A percentile compares a stretch with the other conserved stretches of the same genome.
Conservation (phyloP, 305 asterid genomes). For the Fraxinus latifolia region DNA sequence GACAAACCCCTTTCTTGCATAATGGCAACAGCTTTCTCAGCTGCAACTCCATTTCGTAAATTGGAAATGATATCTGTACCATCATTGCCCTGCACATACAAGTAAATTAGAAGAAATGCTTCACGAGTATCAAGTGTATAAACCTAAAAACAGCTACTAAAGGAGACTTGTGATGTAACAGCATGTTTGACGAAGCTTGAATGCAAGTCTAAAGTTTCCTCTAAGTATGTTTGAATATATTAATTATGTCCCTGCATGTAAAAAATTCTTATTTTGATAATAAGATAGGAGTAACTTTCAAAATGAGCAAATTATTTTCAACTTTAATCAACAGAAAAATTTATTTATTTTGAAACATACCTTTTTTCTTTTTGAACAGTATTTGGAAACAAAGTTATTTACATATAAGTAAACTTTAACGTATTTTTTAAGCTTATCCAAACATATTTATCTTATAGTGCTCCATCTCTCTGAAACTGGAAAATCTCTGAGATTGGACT, state of each 20-base stretch:
- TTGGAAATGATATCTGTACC: constrained; percentile 56
- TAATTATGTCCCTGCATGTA: neutral
- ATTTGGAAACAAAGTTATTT: neutral
- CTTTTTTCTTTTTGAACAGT: neutral
- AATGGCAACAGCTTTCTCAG: constrained; percentile 75
- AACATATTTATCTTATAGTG: neutral
- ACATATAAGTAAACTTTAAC: neutral
- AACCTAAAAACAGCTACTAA: constrained; percentile 4
- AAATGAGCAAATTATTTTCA: neutral
- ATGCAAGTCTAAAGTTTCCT: neutral
- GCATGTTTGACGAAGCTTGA: neutral
- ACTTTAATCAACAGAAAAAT: neutral
- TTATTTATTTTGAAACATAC: neutral
- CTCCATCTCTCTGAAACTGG: neutral
- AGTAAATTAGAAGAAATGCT: constrained; percentile 14
- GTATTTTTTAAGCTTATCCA: neutral
- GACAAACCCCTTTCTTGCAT: constrained; percentile 85
- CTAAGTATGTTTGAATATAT: neutral
- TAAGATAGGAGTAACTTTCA: neutral
- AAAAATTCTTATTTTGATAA: neutral
- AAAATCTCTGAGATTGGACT: neutral
- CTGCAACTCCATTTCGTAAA: constrained; percentile 85
- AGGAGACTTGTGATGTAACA: neutral
- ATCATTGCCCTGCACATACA: constrained; percentile 53
- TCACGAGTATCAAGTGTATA: neutral